Base-by-base conservation (phyloP, 345 rosid species). In the Brassica napus region DNA sequence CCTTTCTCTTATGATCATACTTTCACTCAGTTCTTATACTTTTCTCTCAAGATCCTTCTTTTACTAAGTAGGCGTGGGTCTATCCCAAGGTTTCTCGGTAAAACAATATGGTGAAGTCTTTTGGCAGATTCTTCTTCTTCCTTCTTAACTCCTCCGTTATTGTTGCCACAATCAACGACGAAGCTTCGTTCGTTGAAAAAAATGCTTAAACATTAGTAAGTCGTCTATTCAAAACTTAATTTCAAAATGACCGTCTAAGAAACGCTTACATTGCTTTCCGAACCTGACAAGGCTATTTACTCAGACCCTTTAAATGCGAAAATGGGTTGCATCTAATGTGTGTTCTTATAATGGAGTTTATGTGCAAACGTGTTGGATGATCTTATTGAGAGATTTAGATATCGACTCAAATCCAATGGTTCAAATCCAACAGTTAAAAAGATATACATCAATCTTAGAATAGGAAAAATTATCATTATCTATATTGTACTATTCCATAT, bases 281-380 rank as follows among this genome's bases (percentile, higher is more conserved):
- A 76, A 89, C 94, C 0, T 88, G 89, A 88, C 52, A 78, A 69
- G n/a, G 87, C 87, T 0, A 83, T 91, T 0, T 85, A 79, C 65
- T 91, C 94, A 0, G 94, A 91, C 62, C 91, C 94, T 79, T 74
- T 24, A 86, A 88, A 65, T 78, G 83, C 6, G 88, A 89, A 0
- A 60, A 21, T 88, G 94, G 97, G 85, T 82, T 28, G 94, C 94
- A 0, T 39, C 87, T 0, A 44, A 86, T 57, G 92, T 91, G 4
- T 89, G 94, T 47, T 62, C 78, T 5, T 91, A 91, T 63, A 89
- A 57, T 0, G 92, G 92, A 1, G 86, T 91, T 7, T 91, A 82
- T 91, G 97, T 59, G 85, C 92, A 4, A 71, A 77, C 2, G 86
- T 92, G 16, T 72, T 85, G 3, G 90, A 89, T 26, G 82, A 88